Evolutionary conservation across 768 basidiomycete genomes (phyloP).

Genomic region (Lenzites betulinus): DNA sequence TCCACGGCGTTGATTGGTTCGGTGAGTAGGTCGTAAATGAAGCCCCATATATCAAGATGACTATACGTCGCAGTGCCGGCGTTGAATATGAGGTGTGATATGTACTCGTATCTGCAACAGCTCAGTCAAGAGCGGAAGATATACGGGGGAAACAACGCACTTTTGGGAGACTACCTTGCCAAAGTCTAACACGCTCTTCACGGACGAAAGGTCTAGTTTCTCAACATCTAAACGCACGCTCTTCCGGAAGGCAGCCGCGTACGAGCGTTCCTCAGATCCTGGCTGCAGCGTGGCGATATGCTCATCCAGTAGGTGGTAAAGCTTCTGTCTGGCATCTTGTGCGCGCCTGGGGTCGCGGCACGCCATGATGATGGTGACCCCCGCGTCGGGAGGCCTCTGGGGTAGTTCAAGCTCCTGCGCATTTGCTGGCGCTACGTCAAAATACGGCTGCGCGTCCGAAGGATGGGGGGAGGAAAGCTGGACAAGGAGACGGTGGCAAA

Average conservation of each 20-base stretch:
- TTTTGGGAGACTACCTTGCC: conserved; percentile 50
- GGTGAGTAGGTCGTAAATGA: conserved; percentile 49
- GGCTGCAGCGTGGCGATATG: conserved; percentile 45
- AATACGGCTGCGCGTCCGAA: conserved; percentile 52
- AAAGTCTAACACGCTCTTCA: conserved; percentile 65
- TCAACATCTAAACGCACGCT: conserved; percentile 63
- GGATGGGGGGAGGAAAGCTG: conserved; percentile 59
- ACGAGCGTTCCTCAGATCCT: conserved; percentile 46
- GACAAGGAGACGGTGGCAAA: conserved; percentile 74
- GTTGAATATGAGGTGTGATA: conserved; percentile 81
- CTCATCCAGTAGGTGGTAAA: conserved; percentile 55
- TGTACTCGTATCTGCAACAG: conserved; percentile 64
- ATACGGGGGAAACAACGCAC: conserved; percentile 38
- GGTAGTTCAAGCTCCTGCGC: conserved; percentile 17
- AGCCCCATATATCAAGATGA: conserved; percentile 51
- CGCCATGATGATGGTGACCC: conserved; percentile 77
- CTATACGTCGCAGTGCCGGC: conserved; percentile 69
- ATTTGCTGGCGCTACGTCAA: conserved; percentile 27
- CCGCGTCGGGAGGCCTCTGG: conserved; percentile 41
- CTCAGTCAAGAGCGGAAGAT: background rate
- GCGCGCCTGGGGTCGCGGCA: conserved; percentile 71
- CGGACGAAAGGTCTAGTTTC: conserved; percentile 61
- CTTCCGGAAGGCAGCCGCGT: conserved; percentile 57
- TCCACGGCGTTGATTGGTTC: conserved; percentile 52
- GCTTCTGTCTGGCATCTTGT: conserved; percentile 55